These are phyloP conservation scores for Colletotrichum falcatum DNA, from an alignment of 2,329 filamentous ascomycete genomes.

Conservation along the genomic window DNA sequence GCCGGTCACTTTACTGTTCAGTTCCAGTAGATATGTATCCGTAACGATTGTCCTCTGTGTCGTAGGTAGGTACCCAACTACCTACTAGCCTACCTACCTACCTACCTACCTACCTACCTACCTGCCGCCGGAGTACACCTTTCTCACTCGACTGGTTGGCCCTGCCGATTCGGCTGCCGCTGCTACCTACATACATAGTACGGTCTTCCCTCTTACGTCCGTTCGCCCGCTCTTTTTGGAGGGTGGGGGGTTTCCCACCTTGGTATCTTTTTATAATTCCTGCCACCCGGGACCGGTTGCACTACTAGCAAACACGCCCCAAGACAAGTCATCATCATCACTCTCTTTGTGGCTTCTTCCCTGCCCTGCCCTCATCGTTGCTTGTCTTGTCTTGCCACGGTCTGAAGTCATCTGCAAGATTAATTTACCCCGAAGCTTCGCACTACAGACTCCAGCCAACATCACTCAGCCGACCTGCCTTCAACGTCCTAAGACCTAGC, in stretches of 20 bases:
- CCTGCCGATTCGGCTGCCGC: constrained; percentile 12
- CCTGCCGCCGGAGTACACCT: neutral
- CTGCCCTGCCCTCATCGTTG: constrained; percentile 18
- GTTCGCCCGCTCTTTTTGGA: constrained; percentile 16
- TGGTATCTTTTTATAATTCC: constrained; percentile 15
- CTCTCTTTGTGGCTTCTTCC: constrained; percentile 32
- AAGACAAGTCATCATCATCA: constrained; percentile 39
- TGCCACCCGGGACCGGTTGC: constrained; percentile 28
- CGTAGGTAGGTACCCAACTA: too few relatives aligned
- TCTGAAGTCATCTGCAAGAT: constrained; percentile 5
- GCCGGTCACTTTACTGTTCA: constrained; percentile 27
- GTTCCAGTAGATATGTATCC: neutral
- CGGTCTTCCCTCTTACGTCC: constrained; percentile 17
- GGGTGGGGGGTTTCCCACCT: too few relatives aligned
- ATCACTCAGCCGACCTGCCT: constrained; percentile 2
- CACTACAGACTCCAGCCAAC: neutral
- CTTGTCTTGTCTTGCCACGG: constrained; percentile 13
- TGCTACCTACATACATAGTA: neutral
- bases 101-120: too few relatives aligned
- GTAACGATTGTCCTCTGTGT: too few relatives aligned
- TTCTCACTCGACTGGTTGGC: neutral
- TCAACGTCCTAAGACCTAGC: constrained; percentile 5
- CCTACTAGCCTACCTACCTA: too few relatives aligned
- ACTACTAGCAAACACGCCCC: constrained; percentile 23
- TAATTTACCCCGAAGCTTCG: neutral